phyloP scores from a whole-genome alignment of 2,329 filamentous ascomycete species.

The Dactylellina parvicollis region DNA sequence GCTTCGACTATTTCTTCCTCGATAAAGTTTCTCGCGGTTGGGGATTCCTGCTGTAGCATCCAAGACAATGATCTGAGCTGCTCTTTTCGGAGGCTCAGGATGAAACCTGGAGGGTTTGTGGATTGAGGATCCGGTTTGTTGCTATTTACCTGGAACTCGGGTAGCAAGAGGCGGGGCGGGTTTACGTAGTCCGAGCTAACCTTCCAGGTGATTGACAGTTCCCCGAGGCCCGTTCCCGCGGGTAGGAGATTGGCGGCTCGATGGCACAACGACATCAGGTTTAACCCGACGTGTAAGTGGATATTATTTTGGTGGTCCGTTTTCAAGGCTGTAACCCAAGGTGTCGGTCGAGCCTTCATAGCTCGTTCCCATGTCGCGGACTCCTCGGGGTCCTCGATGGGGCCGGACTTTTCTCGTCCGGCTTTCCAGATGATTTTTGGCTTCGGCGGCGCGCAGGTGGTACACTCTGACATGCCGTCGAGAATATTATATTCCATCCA shows the following conservation, averaged over 20 bases:
- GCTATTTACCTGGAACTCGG: conserved; percentile 62
- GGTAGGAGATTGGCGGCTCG: conserved; percentile 61
- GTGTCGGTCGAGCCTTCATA: conserved; percentile 64
- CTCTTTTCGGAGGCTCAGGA: conserved; percentile 63
- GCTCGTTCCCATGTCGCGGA: conserved; percentile 66
- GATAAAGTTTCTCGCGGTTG: conserved; percentile 61
- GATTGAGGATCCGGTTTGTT: conserved; percentile 62
- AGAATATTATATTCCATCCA: conserved; percentile 56
- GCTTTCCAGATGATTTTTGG: conserved; percentile 62
- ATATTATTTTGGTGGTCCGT: conserved; percentile 58
- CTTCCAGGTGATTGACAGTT: conserved; percentile 61
- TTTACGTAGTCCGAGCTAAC: conserved; percentile 63
- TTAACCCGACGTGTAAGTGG: conserved; percentile 62
- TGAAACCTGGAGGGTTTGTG: conserved; percentile 61
- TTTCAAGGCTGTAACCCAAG: conserved; percentile 62
- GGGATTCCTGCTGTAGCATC: conserved; percentile 69
- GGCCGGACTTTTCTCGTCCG: conserved; percentile 60
- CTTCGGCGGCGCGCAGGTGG: conserved; percentile 61
- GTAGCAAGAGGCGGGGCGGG: conserved; percentile 58
- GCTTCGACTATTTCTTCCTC: conserved; percentile 70
- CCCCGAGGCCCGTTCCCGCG: conserved; percentile 17
- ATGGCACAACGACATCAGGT: conserved; percentile 63
- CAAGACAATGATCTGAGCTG: conserved; percentile 69
- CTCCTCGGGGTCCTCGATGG: conserved; percentile 66
- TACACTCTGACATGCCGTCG: conserved; percentile 45